Conservation (phyloP, 2,329 filamentous ascomycete genomes). For the Epichloe typhina region DNA sequence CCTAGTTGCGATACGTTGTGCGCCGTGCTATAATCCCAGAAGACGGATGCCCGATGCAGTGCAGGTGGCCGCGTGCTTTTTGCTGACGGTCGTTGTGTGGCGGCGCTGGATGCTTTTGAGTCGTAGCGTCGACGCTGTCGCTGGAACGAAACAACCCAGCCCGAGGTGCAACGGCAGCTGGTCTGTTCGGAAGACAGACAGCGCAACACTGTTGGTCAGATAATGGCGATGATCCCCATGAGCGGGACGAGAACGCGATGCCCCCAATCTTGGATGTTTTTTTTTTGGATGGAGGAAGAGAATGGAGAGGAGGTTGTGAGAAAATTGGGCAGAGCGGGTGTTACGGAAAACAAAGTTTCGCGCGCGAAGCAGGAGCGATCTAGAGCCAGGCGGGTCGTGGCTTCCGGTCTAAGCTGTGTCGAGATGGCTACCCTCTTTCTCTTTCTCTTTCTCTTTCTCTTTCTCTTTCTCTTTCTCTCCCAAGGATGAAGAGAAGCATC, state of each 20-base stretch:
- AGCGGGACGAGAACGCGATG: neutral
- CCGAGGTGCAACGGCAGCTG: neutral
- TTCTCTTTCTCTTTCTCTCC: neutral
- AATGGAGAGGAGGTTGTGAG: neutral
- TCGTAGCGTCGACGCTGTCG: constrained; percentile 3
- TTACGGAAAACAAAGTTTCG: constrained; percentile 3
- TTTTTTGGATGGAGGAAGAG: neutral
- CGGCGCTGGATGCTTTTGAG: neutral
- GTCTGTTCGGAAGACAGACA: neutral
- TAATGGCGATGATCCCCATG: neutral
- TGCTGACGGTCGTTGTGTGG: neutral
- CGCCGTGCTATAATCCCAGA: neutral
- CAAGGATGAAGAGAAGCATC: neutral
- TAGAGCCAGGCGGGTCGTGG: constrained; percentile 5
- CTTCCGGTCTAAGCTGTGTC: constrained; percentile 1
- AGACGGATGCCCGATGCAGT: neutral
- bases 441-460: neutral
- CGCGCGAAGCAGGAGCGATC: constrained; percentile 1
- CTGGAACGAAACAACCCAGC: neutral
- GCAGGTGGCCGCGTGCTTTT: constrained; percentile 2
- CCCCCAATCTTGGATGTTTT: neutral
- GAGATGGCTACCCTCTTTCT: neutral
- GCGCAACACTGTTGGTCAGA: neutral
- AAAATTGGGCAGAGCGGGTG: neutral
- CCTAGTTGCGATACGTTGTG: neutral